Conservation (phyloP, 2,329 filamentous ascomycete genomes). For the Bimuria novae-zelandiae region DNA sequence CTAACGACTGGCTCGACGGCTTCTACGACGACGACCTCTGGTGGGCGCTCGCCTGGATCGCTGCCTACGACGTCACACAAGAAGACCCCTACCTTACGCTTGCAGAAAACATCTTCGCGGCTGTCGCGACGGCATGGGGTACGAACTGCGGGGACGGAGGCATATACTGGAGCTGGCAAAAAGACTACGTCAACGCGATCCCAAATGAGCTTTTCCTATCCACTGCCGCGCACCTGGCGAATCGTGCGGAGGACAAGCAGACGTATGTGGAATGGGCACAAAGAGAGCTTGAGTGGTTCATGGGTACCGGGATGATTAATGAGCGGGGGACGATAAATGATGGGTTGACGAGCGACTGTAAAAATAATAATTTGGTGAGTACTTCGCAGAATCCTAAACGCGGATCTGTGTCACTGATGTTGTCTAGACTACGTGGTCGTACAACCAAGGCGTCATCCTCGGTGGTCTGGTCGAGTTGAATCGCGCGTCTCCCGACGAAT, state of each 20-base stretch:
- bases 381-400: slow-evolving; percentile 38
- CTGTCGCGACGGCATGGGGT: slow-evolving; percentile 46
- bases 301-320: slow-evolving; percentile 54
- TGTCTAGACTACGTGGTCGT: slow-evolving; percentile 51
- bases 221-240: slow-evolving; percentile 60
- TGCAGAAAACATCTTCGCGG: slow-evolving; percentile 56
- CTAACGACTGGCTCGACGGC: slow-evolving; percentile 46
- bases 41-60: slow-evolving; percentile 60
- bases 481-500: slow-evolving; percentile 43
- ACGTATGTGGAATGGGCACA: slow-evolving; percentile 54
- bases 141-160: slow-evolving; percentile 53
- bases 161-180: slow-evolving; percentile 54
- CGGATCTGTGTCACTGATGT: not conserved
- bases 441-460: slow-evolving; percentile 67
- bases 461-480: slow-evolving; percentile 61
- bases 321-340: slow-evolving; percentile 58
- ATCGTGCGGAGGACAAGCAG: slow-evolving; percentile 48
- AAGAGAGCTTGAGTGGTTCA: slow-evolving; percentile 58
- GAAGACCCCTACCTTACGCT: slow-evolving; percentile 52
- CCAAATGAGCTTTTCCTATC: slow-evolving; percentile 62
- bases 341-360: slow-evolving; percentile 56
- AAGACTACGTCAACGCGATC: slow-evolving; percentile 58
- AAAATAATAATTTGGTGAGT: slow-evolving; percentile 53
- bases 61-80: slow-evolving; percentile 58
- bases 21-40: slow-evolving; percentile 59